Percentiles rank a stretch among this genome's conserved stretches.
These are phyloP conservation scores for Globisporangium heterothallicum DNA, from an alignment of 352 stramenopile species.

Conservation along the genomic window DNA sequence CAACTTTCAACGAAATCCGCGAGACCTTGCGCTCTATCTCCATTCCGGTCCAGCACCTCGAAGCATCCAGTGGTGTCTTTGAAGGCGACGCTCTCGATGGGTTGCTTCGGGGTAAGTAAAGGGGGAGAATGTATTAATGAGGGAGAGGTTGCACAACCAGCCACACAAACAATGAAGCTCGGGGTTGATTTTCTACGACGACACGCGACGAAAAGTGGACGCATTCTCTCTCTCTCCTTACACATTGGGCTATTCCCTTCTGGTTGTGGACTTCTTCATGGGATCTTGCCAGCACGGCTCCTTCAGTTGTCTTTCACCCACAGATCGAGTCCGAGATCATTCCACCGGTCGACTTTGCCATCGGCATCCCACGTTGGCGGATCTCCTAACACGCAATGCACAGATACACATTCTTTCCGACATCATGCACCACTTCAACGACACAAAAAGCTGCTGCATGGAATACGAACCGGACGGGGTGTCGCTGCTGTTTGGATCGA, in stretches of 20 bases:
- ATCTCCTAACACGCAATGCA: slow-evolving; percentile 33
- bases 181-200: too few relatives aligned
- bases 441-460: neutral
- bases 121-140: too few relatives aligned
- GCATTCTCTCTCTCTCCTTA: too few relatives aligned
- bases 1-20: slow-evolving; percentile 58
- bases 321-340: slow-evolving; percentile 67
- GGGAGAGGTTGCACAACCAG: neutral
- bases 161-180: too few relatives aligned
- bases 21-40: slow-evolving; percentile 31
- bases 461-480: slow-evolving; percentile 27
- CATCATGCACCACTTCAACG: neutral
- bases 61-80: slow-evolving; percentile 6
- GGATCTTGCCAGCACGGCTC: neutral
- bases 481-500: slow-evolving; percentile 55
- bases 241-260: too few relatives aligned
- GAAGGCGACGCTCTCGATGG: slow-evolving; percentile 60
- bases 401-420: neutral
- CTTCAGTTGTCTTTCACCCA: slow-evolving; percentile 36
- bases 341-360: slow-evolving; percentile 71
- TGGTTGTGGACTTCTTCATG: neutral
- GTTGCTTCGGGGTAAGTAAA: slow-evolving; percentile 35
- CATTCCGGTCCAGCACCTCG: slow-evolving; percentile 18
- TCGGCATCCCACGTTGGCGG: slow-evolving; percentile 41
- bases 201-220: too few relatives aligned